A percentile compares a stretch with the other conserved stretches of the same genome.
phyloP scores from a whole-genome alignment of 2,329 filamentous ascomycete species.

The Periconia digitata region DNA sequence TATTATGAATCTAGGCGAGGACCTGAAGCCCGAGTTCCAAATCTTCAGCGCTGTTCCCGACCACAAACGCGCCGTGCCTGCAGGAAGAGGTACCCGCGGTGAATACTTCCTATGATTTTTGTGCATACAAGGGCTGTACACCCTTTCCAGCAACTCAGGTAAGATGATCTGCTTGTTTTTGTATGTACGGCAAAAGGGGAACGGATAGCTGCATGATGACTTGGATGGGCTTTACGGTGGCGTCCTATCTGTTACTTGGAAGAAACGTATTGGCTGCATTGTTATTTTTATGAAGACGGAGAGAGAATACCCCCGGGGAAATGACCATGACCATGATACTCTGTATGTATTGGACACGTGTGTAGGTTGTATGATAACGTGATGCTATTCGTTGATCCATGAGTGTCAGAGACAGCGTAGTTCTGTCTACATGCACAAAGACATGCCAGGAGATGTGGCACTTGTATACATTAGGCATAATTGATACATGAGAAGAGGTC shows the following conservation, averaged over 20 bases:
- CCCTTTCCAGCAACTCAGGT: not conserved
- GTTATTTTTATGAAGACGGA: conserved; percentile 17
- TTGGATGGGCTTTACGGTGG: not conserved
- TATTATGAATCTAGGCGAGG: conserved; percentile 88
- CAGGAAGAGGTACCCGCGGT: conserved; percentile 55
- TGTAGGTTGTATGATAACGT: conserved; percentile 12
- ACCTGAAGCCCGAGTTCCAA: conserved; percentile 87
- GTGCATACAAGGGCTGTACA: conserved; percentile 17
- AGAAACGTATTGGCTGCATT: conserved; percentile 12
- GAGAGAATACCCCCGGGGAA: conserved; percentile 17
- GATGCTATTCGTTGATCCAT: not conserved
- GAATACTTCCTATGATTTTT: conserved; percentile 53
- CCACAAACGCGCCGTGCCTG: conserved; percentile 76
- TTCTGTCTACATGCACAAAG: too few relatives aligned
- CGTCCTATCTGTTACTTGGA: not conserved
- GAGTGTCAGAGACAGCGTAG: too few relatives aligned
- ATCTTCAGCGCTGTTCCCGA: conserved; percentile 91
- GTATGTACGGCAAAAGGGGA: conserved; percentile 20
- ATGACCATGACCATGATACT: conserved; percentile 5
- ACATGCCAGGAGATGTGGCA: too few relatives aligned
- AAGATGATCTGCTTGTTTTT: conserved; percentile 6
- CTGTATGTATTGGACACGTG: conserved; percentile 9
- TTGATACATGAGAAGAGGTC: too few relatives aligned
- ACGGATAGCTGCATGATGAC: conserved; percentile 6
- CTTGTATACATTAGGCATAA: too few relatives aligned